Percentiles rank a stretch among this genome's conserved stretches.
Evolutionary conservation across 2,329 filamentous ascomycete genomes (phyloP).

Genomic region (Gnomoniopsis sp.): DNA sequence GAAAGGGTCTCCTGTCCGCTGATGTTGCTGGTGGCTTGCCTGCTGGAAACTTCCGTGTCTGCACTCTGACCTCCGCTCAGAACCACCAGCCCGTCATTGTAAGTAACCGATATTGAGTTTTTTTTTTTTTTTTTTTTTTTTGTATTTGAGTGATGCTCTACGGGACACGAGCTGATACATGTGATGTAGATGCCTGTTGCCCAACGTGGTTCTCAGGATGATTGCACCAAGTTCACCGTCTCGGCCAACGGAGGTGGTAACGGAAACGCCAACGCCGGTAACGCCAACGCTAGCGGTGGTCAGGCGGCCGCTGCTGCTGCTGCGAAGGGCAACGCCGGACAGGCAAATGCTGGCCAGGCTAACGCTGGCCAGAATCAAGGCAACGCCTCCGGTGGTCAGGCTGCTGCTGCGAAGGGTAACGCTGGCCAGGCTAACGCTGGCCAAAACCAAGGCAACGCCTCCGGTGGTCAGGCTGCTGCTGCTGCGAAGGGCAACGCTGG

Average conservation of each 20-base stretch:
- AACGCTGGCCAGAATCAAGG: conserved; percentile 5
- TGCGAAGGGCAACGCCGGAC: neutral
- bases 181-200: conserved; percentile 30
- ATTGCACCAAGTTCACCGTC: conserved; percentile 37
- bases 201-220: conserved; percentile 37
- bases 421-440: conserved; percentile 23
- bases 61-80: conserved; percentile 33
- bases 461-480: neutral
- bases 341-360: conserved; percentile 21
- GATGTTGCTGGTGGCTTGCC: conserved; percentile 31
- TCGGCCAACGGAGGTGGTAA: conserved; percentile 6
- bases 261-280: conserved; percentile 9
- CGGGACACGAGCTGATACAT: no score
- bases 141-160: no score
- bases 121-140: no score
- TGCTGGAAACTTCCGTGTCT: conserved; percentile 35
- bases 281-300: conserved; percentile 1
- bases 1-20: conserved; percentile 29
- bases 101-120: no score
- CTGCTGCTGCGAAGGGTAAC: neutral
- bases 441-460: conserved; percentile 1
- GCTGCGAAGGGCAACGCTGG: neutral
- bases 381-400: neutral
- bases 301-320: neutral
- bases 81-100: conserved; percentile 35